These are phyloP conservation scores for Chlorociboria aeruginascens DNA, from an alignment of 495 filamentous ascomycete genomes.

Conservation along the genomic window DNA sequence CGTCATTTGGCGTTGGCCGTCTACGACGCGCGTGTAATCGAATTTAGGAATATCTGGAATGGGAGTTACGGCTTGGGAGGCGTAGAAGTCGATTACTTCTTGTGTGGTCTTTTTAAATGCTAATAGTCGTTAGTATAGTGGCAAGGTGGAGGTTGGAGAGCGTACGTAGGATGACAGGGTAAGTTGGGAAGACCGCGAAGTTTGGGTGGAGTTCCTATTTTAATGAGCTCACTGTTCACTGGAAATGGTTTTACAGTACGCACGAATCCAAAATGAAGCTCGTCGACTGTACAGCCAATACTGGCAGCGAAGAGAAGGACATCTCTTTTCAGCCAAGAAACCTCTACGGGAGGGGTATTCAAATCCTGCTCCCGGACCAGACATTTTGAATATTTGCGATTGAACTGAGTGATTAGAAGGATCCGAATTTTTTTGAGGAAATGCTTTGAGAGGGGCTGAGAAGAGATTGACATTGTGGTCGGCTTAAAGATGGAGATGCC, in stretches of 20 bases:
- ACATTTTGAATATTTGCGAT: conserved; percentile 10
- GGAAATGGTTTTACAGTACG: conserved; percentile 10
- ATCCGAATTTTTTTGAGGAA: not conserved
- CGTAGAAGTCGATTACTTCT: conserved; percentile 84
- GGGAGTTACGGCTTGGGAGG: conserved; percentile 38
- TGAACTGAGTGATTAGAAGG: not conserved
- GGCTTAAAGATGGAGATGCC: conserved; percentile 3
- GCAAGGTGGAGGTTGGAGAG: not conserved
- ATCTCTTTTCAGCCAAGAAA: conserved; percentile 81
- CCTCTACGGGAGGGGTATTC: conserved; percentile 61
- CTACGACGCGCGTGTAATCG: conserved; percentile 62
- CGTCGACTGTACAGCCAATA: conserved; percentile 72
- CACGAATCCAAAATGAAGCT: conserved; percentile 86
- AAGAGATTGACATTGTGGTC: no score
- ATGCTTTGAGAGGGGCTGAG: not conserved
- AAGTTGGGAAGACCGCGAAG: conserved; percentile 80
- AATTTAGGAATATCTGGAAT: conserved; percentile 72
- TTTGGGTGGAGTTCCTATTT: conserved; percentile 66
- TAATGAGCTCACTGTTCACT: conserved; percentile 6
- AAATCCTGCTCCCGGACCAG: conserved; percentile 57
- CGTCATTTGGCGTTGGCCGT: conserved; percentile 72
- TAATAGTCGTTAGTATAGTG: conserved; percentile 16
- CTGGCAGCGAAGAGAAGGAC: conserved; percentile 76
- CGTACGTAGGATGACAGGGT: conserved; percentile 70
- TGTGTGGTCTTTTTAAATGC: conserved; percentile 69